These are phyloP conservation scores for Plantago ovata DNA, from an alignment of 257 asterid species.

Conservation along the genomic window DNA sequence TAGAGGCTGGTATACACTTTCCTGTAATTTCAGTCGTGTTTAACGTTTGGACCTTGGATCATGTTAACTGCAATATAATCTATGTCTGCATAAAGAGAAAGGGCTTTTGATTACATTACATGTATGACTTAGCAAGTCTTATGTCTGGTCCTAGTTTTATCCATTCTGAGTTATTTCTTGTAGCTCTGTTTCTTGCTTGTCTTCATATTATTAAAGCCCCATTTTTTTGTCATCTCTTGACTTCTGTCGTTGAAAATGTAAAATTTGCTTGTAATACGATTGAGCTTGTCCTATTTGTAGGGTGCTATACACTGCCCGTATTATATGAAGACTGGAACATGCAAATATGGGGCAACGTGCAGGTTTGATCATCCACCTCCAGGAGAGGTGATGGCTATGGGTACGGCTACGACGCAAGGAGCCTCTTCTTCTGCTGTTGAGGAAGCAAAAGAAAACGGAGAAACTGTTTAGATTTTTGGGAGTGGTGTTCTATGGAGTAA, in stretches of 20 bases:
- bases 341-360: conserved; percentile 88
- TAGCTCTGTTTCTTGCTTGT: conserved; percentile 3
- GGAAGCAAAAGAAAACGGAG: conserved; percentile 31
- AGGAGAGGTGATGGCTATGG: conserved; percentile 71
- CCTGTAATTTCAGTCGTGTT: too few relatives aligned
- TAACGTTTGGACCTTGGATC: too few relatives aligned
- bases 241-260: neutral
- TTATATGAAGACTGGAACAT: conserved; percentile 93
- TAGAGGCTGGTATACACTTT: too few relatives aligned
- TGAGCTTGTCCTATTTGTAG: conserved; percentile 31
- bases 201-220: neutral
- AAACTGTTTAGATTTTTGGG: conserved; percentile 22
- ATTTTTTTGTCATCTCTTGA: neutral
- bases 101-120: too few relatives aligned
- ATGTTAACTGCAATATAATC: too few relatives aligned
- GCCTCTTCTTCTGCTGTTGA: conserved; percentile 33
- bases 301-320: conserved; percentile 90
- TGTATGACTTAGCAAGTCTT: neutral
- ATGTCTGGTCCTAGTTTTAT: neutral
- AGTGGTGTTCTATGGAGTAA: conserved; percentile 5
- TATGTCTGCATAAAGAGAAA: too few relatives aligned
- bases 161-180: too few relatives aligned
- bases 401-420: conserved; percentile 32
- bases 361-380: conserved; percentile 96
- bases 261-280: conserved; percentile 12